Evolutionary conservation across 2,329 filamentous ascomycete genomes (phyloP), one percentile per base, ranked within the genome.

Genomic region (Pestalotiopsis sp.): DNA sequence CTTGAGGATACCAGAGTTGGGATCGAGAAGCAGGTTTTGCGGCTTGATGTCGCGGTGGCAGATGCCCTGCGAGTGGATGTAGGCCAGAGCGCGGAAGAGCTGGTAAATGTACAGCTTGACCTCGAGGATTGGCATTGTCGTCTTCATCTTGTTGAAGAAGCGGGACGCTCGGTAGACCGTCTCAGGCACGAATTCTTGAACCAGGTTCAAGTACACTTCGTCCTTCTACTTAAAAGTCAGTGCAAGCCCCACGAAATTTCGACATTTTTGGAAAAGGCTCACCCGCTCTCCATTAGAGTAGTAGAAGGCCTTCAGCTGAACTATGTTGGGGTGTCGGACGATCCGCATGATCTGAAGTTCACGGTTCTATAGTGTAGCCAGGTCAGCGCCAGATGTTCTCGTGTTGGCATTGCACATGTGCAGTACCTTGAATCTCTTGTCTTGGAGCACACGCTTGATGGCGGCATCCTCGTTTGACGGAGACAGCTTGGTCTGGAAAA

Each of bases 121-220:
- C 83, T 99, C 96, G 75, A 99, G 90, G 76, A 95, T 97, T 17
- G 96, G 96, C 96, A 99, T 99, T 66, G 95, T 98, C 6, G 95
- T 97, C 90, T 98, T 99, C 92, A 98, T 92, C 87, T 99, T 99
- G 88, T 97, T 98, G 88, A 99, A 99, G 85, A 98, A 98, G 77
- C 96, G 92, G 72, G 96, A 98, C 58, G 96, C 96, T 78, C 96
- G 92, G 83, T 99, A 99, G 65, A 99, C 96, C 13, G 96, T 99
- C 85, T 99, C 96, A 64, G 96, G 96, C 64, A 99, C 96, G 77
- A 94, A 99, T 81, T 99, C 96, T 81, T 98, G 94, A 66, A 99
- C 95, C 70, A 99, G 88, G 79, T 99, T 99, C 74, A 99, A 91
- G 82, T 98, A 99, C 49, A 99, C 96, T 84, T 99, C 96, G 82